Conservation (phyloP, 352 stramenopile species). For the Thraustochytrium striatum region DNA sequence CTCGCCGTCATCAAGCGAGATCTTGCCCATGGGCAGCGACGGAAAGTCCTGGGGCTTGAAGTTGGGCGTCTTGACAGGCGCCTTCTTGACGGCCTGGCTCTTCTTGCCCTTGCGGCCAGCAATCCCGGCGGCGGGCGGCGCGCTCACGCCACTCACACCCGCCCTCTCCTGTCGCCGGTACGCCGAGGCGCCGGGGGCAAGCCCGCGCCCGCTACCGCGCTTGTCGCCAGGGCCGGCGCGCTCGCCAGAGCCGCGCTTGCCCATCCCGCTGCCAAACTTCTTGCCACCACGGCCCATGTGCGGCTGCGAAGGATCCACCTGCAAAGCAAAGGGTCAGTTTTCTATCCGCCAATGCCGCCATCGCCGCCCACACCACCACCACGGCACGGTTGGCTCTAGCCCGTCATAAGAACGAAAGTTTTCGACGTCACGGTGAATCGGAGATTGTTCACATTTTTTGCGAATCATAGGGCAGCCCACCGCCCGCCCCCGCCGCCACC, state of each 20-base stretch:
- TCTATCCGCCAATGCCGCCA: background rate
- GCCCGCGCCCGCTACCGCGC: too few relatives aligned
- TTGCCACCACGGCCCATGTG: background rate
- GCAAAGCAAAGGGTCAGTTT: background rate
- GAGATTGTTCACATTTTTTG: slow-evolving; percentile 48
- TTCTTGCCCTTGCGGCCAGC: slow-evolving; percentile 8
- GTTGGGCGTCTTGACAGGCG: slow-evolving; percentile 7
- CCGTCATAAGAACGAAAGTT: slow-evolving; percentile 47
- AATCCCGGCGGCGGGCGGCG: background rate
- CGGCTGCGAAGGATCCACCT: slow-evolving; percentile 15
- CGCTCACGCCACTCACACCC: background rate
- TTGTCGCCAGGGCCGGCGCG: background rate
- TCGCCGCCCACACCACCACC: background rate
- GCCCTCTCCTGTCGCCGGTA: background rate
- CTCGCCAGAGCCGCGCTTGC: background rate
- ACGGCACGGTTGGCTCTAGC: background rate
- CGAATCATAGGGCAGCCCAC: background rate
- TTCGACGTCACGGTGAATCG: slow-evolving; percentile 31
- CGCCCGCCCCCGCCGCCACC: background rate
- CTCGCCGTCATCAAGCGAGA: background rate
- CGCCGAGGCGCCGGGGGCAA: background rate
- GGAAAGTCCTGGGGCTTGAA: slow-evolving; percentile 43
- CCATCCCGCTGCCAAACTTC: background rate
- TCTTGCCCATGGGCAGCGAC: slow-evolving; percentile 9
- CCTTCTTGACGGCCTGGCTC: background rate